Conservation (phyloP, 768 basidiomycete species). For the Suillus spraguei region DNA sequence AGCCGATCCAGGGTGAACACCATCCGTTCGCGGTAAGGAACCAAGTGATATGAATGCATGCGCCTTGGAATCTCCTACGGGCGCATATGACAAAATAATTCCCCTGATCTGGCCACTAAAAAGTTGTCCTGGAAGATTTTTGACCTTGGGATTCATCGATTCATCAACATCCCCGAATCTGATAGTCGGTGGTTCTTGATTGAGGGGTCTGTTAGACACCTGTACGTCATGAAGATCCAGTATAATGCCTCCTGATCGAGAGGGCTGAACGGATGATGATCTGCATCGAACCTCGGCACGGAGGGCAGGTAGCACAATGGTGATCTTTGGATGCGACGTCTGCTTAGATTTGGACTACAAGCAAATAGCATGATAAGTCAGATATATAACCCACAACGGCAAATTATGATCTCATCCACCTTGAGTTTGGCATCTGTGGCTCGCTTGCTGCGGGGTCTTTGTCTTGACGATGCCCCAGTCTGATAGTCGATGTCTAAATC, state of each 20-base stretch:
- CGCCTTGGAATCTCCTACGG: constrained; percentile 41
- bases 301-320: constrained; percentile 31
- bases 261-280: constrained; percentile 46
- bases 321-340: neutral
- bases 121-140: constrained; percentile 22
- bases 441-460: constrained; percentile 12
- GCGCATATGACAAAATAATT: constrained; percentile 52
- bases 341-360: constrained; percentile 6
- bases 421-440: constrained; percentile 15
- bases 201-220: constrained; percentile 35
- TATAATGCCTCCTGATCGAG: constrained; percentile 70
- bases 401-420: constrained; percentile 16
- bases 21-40: constrained; percentile 32
- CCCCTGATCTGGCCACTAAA: constrained; percentile 46
- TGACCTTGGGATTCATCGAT: constrained; percentile 8
- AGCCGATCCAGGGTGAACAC: neutral
- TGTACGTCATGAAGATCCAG: constrained; percentile 61
- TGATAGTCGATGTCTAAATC: constrained; percentile 54
- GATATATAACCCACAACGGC: neutral
- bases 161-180: constrained; percentile 32
- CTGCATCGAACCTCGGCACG: constrained; percentile 72
- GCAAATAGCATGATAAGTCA: neutral
- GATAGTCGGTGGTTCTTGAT: constrained; percentile 23
- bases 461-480: constrained; percentile 14
- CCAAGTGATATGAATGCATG: constrained; percentile 55